Conservation (phyloP, 202 grass and related monocot genomes). For the Panicum hallii region DNA sequence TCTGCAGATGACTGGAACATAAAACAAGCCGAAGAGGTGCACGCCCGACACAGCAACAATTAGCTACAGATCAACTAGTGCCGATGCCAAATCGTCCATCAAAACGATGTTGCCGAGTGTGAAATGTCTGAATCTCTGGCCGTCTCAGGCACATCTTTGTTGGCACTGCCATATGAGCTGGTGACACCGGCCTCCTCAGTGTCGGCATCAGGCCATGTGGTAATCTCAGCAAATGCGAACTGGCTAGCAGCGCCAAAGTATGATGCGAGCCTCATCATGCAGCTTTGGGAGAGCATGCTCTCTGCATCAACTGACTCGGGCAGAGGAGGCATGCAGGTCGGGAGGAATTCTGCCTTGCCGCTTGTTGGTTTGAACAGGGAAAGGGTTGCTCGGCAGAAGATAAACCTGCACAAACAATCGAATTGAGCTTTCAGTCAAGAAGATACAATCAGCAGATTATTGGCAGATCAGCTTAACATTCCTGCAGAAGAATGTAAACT, state of each 20-base stretch:
- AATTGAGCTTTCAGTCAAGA: constrained; percentile 23
- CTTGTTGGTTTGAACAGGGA: constrained; percentile 59
- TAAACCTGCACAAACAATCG: constrained; percentile 71
- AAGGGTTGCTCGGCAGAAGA: constrained; percentile 73
- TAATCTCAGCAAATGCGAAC: constrained; percentile 61
- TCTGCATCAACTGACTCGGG: constrained; percentile 66
- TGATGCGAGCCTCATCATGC: constrained; percentile 62
- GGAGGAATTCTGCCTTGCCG: constrained; percentile 57
- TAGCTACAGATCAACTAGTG: not conserved
- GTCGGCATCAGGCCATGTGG: constrained; percentile 54
- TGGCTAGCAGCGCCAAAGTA: constrained; percentile 58
- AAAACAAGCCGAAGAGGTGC: not conserved
- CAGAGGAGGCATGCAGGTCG: constrained; percentile 69
- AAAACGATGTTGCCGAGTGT: constrained; percentile 23
- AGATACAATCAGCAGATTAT: not conserved
- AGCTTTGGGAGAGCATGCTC: constrained; percentile 65
- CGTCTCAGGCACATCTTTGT: not conserved
- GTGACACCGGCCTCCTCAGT: constrained; percentile 10
- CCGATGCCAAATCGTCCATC: constrained; percentile 24
- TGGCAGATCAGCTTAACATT: constrained; percentile 21
- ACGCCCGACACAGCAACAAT: not conserved
- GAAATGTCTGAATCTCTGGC: constrained; percentile 2
- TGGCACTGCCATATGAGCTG: not conserved
- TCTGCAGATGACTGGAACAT: not conserved
- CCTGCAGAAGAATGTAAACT: not conserved